These are phyloP conservation scores for Claviceps pazoutovae DNA, from an alignment of 2,329 filamentous ascomycete genomes.

Conservation along the genomic window DNA sequence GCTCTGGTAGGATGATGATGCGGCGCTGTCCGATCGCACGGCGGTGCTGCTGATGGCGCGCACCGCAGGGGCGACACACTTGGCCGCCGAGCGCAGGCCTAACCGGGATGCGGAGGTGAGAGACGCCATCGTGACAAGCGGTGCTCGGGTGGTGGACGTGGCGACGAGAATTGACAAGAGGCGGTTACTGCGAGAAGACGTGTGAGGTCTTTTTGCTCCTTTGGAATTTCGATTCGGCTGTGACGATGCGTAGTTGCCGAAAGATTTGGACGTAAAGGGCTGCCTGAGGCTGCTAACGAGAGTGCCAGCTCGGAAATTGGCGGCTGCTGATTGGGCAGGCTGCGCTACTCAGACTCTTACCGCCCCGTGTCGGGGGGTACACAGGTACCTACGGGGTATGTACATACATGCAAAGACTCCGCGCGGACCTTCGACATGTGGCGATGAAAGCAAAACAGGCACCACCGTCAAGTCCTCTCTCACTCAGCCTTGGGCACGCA, in stretches of 20 bases:
- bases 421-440: too few relatives aligned
- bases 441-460: too few relatives aligned
- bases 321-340: conserved; percentile 28
- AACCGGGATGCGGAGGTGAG: conserved; percentile 55
- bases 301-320: conserved; percentile 32
- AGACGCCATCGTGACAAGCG: conserved; percentile 43
- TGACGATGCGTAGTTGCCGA: conserved; percentile 26
- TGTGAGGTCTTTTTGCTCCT: conserved; percentile 35
- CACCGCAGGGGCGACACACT: conserved; percentile 26
- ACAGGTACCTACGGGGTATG: too few relatives aligned
- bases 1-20: conserved; percentile 39
- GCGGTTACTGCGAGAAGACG: conserved; percentile 11
- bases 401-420: too few relatives aligned
- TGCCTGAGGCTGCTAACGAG: conserved; percentile 29
- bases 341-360: background rate
- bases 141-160: conserved; percentile 4
- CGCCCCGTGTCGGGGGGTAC: too few relatives aligned
- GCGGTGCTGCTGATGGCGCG: conserved; percentile 44
- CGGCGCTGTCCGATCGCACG: conserved; percentile 33
- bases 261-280: conserved; percentile 25
- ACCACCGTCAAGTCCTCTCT: too few relatives aligned
- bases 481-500: too few relatives aligned
- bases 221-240: conserved; percentile 14
- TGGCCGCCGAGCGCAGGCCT: conserved; percentile 46
- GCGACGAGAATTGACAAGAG: conserved; percentile 3